Evolutionary conservation across 257 asterid species (phyloP), one percentile per base, ranked within the genome.

Genomic region (Scutellaria barbata): DNA sequence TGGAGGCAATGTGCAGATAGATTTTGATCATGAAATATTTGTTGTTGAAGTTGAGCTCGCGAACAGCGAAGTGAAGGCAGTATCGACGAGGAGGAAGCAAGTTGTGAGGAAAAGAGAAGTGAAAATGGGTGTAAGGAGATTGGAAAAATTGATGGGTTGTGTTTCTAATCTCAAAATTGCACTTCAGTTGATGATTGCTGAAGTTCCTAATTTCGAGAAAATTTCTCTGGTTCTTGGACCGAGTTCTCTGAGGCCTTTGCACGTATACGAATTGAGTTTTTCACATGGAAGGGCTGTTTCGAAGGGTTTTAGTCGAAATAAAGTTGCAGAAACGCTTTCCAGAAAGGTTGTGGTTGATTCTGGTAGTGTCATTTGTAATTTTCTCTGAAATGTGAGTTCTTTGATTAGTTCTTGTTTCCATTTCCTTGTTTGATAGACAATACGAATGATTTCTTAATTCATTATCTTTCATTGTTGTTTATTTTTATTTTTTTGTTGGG

Each of bases 231-330:
- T 88, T 69, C 87, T 94, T 62, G 99, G 99, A 54, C 85, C 96
- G 45, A 91, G 96, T 85, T 90, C 98, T 58, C 69, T 89, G 63
- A 87, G 98, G 83, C 98, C 99, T 37, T 74, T 83, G 46, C 89
- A 86, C 82, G 84, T 86, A 59, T 94, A 85, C 69, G 99, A 94
- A 74, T 79, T 91, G 82, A 81, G 79, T 65, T 88, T 94, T 77
- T 62, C 85, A 2, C 78, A 63, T 3, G 84, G 78, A 37, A 81
- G 75, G 75, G 72, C 65, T 37, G 73, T 75, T 76, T 69, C 75
- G 5, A 83, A 81, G 40, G 95, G 85, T 66, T 89, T 82, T 69
- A 48, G 55, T 58, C 81, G 89, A 73, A 86, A 75, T 63, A 92
- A 85, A 84, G 71, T 74, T 22, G 85, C 87, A 25, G 98, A 91